Percentiles rank a stretch among this genome's conserved stretches.
These are phyloP conservation scores for Fusarium lateritium DNA, from an alignment of 2,329 filamentous ascomycete genomes.

Conservation along the genomic window DNA sequence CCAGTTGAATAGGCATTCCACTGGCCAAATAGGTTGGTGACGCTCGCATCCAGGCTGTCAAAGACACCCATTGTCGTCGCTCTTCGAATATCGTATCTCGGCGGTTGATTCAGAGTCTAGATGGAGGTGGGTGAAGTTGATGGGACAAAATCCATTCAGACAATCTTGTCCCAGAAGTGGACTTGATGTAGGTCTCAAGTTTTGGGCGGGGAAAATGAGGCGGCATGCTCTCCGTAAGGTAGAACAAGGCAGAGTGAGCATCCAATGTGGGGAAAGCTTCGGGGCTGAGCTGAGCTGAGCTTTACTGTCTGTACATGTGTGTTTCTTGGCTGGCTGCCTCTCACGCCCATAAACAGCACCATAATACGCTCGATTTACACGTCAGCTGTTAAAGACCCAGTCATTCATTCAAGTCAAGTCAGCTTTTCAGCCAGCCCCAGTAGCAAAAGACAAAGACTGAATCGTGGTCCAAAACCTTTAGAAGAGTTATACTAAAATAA, in stretches of 20 bases:
- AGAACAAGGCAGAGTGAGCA: slow-evolving; percentile 13
- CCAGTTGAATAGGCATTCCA: slow-evolving; percentile 86
- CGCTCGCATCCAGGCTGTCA: slow-evolving; percentile 78
- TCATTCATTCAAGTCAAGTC: neutral
- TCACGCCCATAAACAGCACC: neutral
- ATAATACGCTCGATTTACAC: neutral
- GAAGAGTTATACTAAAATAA: too few relatives aligned
- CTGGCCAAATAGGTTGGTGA: slow-evolving; percentile 79
- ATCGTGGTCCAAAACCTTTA: too few relatives aligned
- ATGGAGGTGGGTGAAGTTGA: neutral
- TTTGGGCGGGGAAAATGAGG: slow-evolving; percentile 43
- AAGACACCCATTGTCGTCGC: slow-evolving; percentile 58
- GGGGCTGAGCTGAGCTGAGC: slow-evolving; percentile 22
- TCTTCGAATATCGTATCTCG: slow-evolving; percentile 12
- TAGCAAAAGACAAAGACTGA: too few relatives aligned
- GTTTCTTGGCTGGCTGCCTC: slow-evolving; percentile 34
- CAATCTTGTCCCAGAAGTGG: slow-evolving; percentile 5
- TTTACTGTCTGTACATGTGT: slow-evolving; percentile 3
- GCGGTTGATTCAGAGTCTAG: slow-evolving; percentile 5
- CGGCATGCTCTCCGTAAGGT: slow-evolving; percentile 32
- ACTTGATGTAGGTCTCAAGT: slow-evolving; percentile 21
- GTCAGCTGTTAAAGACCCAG: neutral
- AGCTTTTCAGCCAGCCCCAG: slow-evolving; percentile 1
- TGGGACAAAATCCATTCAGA: slow-evolving; percentile 4
- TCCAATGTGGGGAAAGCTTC: slow-evolving; percentile 27